Base-by-base conservation (phyloP, 2,329 filamentous ascomycete species). In the Sporothrix sp. region DNA sequence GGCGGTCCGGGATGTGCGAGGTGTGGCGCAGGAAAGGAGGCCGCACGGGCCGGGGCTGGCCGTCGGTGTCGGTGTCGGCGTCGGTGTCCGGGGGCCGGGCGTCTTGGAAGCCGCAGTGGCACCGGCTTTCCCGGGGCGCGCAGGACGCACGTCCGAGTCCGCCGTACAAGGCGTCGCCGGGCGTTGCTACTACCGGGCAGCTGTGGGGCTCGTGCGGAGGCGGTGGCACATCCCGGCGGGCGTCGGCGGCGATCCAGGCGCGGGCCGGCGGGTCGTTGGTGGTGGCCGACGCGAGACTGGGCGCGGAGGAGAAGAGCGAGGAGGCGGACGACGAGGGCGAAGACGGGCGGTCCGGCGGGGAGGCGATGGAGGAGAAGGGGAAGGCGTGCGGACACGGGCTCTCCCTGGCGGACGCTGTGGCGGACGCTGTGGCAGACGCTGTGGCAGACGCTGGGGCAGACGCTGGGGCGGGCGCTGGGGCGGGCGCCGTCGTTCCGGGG, bases 271-370 rank as follows among this genome's bases (percentile, higher is more conserved):
- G 51, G 23, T 42, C 27, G 20, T 25, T 28, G 11, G 48, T 40
- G 11, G 52, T 47, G 9, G 25, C 30, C 18, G 52, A 47, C 3
- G 47, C 33, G n/a, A 23, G 47, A 2, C 48, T 47, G 23, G 48
- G 32, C 7, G 45, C 48, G n/a, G 37, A 36, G 14, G 52, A 51
- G 32, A 51, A 53, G 20, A 53, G 43, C 32, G 52, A 54, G 27
- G 48, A 18, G 7, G 44, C 32, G 2, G 52, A 44, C 20, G 43
- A 36, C 2, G 50, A 39, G 11, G 52, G 44, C 9, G 48, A 51
- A 3, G 48, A 38, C 10, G 43, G 43, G 5, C 27, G 32, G 8
- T 53, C 53, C 14, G 46, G 30, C 30, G 42, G 37, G 11, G 40
- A 39, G 20, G 20, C 32, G 37, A 43, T 21, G 30, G 30, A 40